Evolutionary conservation across 805 yeast species (phyloP).

Genomic region (Yarrowia deformans): DNA sequence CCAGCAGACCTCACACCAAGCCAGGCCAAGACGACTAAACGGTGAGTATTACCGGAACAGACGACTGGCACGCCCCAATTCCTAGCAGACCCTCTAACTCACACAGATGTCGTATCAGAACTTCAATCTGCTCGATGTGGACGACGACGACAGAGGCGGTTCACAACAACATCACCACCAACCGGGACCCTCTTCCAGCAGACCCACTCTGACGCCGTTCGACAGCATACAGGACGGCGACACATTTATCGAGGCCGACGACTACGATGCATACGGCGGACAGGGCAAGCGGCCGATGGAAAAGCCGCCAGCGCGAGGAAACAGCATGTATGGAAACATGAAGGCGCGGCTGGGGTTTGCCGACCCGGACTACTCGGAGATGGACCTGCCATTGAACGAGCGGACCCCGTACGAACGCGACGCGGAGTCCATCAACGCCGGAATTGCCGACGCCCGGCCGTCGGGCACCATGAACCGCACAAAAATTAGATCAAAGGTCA

Average conservation of each 20-base stretch:
- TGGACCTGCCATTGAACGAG: slow-evolving; percentile 49
- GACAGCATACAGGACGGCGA: slow-evolving; percentile 38
- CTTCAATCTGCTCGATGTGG: slow-evolving; percentile 37
- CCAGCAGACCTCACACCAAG: too few relatives aligned
- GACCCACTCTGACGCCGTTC: slow-evolving; percentile 22
- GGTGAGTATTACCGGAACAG: not conserved
- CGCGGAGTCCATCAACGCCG: slow-evolving; percentile 17
- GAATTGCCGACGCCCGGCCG: slow-evolving; percentile 21
- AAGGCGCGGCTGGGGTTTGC: slow-evolving; percentile 46
- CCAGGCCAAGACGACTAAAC: slow-evolving; percentile 2
- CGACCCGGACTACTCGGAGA: slow-evolving; percentile 45
- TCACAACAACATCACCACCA: not conserved
- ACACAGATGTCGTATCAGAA: slow-evolving; percentile 34
- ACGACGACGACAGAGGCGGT: slow-evolving; percentile 14
- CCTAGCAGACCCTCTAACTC: not conserved
- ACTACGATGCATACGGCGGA: slow-evolving; percentile 26
- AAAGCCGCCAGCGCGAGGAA: slow-evolving; percentile 41
- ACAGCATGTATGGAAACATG: slow-evolving; percentile 44
- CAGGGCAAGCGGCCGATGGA: slow-evolving; percentile 30
- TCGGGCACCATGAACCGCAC: slow-evolving; percentile 34
- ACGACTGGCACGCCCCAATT: not conserved
- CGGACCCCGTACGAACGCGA: slow-evolving; percentile 6
- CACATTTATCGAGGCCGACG: slow-evolving; percentile 37
- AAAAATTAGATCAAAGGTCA: slow-evolving; percentile 41
- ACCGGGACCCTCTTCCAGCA: slow-evolving; percentile 8